phyloP scores from a whole-genome alignment of 2,329 filamentous ascomycete genomes.

The Orbilia javanica region DNA sequence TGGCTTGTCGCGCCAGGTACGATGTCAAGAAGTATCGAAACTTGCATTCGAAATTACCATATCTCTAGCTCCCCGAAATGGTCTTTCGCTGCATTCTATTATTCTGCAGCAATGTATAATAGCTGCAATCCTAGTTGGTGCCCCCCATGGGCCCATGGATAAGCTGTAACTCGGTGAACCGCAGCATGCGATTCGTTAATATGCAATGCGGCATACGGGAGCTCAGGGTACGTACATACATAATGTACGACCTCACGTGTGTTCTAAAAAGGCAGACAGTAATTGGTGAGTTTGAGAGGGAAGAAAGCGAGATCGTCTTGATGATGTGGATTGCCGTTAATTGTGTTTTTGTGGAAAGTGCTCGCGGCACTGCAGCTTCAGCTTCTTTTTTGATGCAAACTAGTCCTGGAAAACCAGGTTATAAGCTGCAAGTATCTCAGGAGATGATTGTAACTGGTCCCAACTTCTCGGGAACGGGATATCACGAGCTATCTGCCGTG shows the following conservation, averaged over 20 bases:
- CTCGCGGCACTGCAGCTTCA: too few relatives aligned
- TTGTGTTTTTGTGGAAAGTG: too few relatives aligned
- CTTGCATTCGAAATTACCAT: too few relatives aligned
- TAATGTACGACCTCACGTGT: constrained; percentile 12
- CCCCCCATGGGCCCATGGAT: not conserved
- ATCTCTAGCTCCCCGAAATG: too few relatives aligned
- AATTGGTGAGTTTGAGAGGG: not conserved
- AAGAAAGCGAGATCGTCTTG: not conserved
- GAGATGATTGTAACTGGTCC: not conserved
- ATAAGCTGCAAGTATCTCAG: not conserved
- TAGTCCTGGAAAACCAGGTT: not conserved
- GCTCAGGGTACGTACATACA: constrained; percentile 7
- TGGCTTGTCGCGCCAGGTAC: not conserved
- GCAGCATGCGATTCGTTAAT: constrained; percentile 9
- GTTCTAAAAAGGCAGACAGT: not conserved
- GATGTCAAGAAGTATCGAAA: not conserved
- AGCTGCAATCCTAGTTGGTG: not conserved
- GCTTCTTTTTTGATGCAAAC: not conserved
- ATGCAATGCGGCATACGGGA: constrained; percentile 16
- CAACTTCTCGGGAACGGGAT: not conserved
- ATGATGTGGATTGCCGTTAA: not conserved
- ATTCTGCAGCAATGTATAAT: constrained; percentile 2
- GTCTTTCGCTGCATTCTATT: not conserved
- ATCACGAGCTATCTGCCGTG: not conserved
- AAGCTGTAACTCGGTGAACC: not conserved